Evolutionary conservation across 1,139 yeast species (phyloP).

Genomic region (Yamadazyma oceani): DNA sequence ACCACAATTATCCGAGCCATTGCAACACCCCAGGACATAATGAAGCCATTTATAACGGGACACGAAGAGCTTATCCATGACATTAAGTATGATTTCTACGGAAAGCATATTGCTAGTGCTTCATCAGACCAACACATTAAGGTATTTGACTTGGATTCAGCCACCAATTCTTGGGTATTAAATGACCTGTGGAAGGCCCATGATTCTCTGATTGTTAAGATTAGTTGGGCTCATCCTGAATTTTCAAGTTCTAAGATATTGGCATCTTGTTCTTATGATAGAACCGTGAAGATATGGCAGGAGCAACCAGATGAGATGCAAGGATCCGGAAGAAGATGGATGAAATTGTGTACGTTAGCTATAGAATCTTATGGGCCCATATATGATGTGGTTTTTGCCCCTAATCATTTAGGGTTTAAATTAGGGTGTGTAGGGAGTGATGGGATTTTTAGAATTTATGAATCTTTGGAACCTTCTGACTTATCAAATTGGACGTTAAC

Average conservation of each 20-base stretch:
- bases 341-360: conserved; percentile 67
- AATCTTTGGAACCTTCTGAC: conserved; percentile 85
- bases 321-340: conserved; percentile 83
- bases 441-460: conserved; percentile 83
- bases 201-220: conserved; percentile 78
- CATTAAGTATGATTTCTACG: conserved; percentile 85
- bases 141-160: conserved; percentile 70
- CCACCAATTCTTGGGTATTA: conserved; percentile 65
- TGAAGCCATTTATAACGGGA: conserved; percentile 78
- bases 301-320: conserved; percentile 78
- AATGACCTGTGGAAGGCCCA: conserved; percentile 95
- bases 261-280: conserved; percentile 87
- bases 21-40: too few relatives aligned
- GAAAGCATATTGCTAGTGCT: conserved; percentile 85
- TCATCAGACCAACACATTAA: conserved; percentile 91
- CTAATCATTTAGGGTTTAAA: conserved; percentile 78
- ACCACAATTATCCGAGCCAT: too few relatives aligned
- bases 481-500: conserved; percentile 78
- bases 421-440: conserved; percentile 90
- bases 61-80: conserved; percentile 92
- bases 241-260: conserved; percentile 71
- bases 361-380: conserved; percentile 84
- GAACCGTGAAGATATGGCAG: conserved; percentile 88
- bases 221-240: conserved; percentile 94
- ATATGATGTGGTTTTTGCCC: conserved; percentile 88